Base-by-base conservation (phyloP, 129 eudicot genomes). In the Flaveria robusta region DNA sequence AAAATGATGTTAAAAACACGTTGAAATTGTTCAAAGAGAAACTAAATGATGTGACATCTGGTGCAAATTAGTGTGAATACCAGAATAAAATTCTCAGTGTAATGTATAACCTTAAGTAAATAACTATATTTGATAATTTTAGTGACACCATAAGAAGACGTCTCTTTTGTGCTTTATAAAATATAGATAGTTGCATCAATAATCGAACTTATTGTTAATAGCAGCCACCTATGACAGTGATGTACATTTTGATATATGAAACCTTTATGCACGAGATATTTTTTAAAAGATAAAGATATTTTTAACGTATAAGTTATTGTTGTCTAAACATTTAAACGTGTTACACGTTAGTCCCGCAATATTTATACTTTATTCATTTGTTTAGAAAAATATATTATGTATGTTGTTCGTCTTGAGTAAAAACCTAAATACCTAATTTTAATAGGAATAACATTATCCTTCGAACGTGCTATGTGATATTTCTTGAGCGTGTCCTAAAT, bases 1-100 rank as follows among this genome's bases (percentile, higher is more conserved):
- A 62, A 62, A 62, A 62, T 27, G 67, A 62, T 14, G 19, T 31
- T 62, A 62, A 12, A 24, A 62, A 62, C 68, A 27, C 41, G 43
- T 5, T 19, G 11, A 1, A 27, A 62, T 27, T 62, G 20, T 27
- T 62, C 43, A 29, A 62, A 62, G 3, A 29, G 68, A 62, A 27
- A 62, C 18, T 7, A 7, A 6, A 14, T 15, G 68, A 62, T 26
- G 20, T 62, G 68, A 62, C 42, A 55, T 18, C 2, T 20, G n/a
- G 27, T 19, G 26, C 10, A 5, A 62, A 62, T 62, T 27, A 60
- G 5, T 56, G 2, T 3, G 13, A 20, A 56, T 56, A 15, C 39
- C 5, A 34, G 39, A 34, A 34, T 34, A 34, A 34, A 24, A 10
- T 9, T 58, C 1, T 58, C 6, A 58, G 4, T 49, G 6, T 51